phyloP scores from a whole-genome alignment of 2,329 filamentous ascomycete genomes.

The Uncinocarpus reesii region DNA sequence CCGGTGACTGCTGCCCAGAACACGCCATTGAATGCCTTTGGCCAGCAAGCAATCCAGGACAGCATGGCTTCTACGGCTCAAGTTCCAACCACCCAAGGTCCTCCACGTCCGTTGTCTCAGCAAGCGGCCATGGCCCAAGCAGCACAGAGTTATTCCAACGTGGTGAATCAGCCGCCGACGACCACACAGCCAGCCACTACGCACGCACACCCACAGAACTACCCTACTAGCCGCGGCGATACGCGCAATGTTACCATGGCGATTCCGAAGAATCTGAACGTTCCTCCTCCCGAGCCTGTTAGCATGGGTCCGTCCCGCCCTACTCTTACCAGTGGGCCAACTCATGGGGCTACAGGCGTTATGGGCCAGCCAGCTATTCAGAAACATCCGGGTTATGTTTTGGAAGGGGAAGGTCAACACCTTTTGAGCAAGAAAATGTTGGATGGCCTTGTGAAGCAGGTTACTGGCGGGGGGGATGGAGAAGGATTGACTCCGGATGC shows the following conservation, averaged over 20 bases:
- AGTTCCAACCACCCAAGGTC: conserved; percentile 26
- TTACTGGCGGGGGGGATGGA: conserved; percentile 68
- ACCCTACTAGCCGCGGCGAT: conserved; percentile 33
- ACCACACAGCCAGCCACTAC: conserved; percentile 23
- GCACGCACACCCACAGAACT: conserved; percentile 35
- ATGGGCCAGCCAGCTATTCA: conserved; percentile 78
- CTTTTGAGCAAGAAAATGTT: conserved; percentile 97
- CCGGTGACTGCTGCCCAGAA: conserved; percentile 19
- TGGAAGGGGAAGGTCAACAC: conserved; percentile 84
- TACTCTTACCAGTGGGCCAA: conserved; percentile 68
- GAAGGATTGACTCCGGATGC: conserved; percentile 81
- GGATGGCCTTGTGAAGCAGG: conserved; percentile 86
- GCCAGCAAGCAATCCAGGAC: conserved; percentile 24
- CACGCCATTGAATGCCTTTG: conserved; percentile 25
- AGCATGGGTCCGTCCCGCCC: conserved; percentile 62
- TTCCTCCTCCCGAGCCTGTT: conserved; percentile 63
- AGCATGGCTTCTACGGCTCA: conserved; percentile 26
- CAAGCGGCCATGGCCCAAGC: conserved; percentile 39
- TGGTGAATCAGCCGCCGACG: conserved; percentile 22
- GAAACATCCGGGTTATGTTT: conserved; percentile 70
- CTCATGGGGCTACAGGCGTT: conserved; percentile 65
- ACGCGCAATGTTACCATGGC: conserved; percentile 56
- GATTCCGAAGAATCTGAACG: conserved; percentile 71
- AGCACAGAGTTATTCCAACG: conserved; percentile 35
- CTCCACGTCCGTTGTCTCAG: conserved; percentile 37